phyloP scores from a whole-genome alignment of 2,329 filamentous ascomycete species.

The Graphiopsis chlorocephala region DNA sequence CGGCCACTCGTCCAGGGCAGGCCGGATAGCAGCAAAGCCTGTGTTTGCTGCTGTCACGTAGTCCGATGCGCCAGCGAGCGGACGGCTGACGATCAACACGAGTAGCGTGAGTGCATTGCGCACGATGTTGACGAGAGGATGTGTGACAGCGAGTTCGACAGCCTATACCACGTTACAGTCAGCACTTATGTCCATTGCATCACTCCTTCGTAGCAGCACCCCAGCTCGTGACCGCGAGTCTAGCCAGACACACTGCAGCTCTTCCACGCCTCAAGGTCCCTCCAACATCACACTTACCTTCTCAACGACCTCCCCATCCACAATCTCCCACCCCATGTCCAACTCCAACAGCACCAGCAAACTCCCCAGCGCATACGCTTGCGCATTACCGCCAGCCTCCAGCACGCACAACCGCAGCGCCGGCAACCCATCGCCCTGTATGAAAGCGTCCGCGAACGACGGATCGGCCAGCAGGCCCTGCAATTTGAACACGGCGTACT shows the following conservation, averaged over 20 bases:
- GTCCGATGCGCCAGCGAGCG: slow-evolving; percentile 51
- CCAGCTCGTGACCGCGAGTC: background rate
- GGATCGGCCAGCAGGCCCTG: slow-evolving; percentile 94
- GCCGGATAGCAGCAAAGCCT: slow-evolving; percentile 88
- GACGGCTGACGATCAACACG: slow-evolving; percentile 81
- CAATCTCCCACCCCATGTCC: slow-evolving; percentile 95
- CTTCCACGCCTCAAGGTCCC: background rate
- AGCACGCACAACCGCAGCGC: slow-evolving; percentile 81
- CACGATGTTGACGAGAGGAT: slow-evolving; percentile 95
- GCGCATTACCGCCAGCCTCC: slow-evolving; percentile 82
- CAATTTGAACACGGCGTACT: slow-evolving; percentile 98
- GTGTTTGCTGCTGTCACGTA: slow-evolving; percentile 58
- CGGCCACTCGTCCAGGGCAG: slow-evolving; percentile 84
- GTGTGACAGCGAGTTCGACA: slow-evolving; percentile 89
- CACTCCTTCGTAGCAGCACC: background rate
- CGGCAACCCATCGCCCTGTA: slow-evolving; percentile 78
- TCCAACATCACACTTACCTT: slow-evolving; percentile 48
- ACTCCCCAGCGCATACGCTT: slow-evolving; percentile 91
- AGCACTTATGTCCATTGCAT: background rate
- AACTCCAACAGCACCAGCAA: slow-evolving; percentile 85
- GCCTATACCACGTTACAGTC: slow-evolving; percentile 47
- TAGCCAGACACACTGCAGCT: background rate
- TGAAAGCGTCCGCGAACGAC: slow-evolving; percentile 94
- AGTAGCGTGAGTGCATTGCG: slow-evolving; percentile 95
- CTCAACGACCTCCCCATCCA: slow-evolving; percentile 68